Evolutionary conservation across 495 filamentous ascomycete genomes (phyloP), one percentile per base, ranked within the genome.

Genomic region (Penicillium fimorum): DNA sequence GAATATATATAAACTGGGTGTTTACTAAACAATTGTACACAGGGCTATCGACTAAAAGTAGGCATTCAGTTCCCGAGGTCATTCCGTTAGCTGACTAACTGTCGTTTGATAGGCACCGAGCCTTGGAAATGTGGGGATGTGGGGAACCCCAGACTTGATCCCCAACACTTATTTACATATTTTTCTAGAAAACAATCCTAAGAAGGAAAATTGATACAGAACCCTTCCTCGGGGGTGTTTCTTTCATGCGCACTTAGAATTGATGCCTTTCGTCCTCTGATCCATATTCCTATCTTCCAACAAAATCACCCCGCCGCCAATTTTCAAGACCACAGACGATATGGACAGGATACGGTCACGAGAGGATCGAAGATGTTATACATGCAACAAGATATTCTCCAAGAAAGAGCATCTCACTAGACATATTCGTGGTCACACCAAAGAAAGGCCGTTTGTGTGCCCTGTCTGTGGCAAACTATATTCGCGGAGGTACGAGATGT

Each of bases 351-450:
- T 33, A 37, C 24, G 59, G 20, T 10, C 55, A 40, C 51, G 51
- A 47, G 52, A 59, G 11, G 57, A 59, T 17, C 57, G 52, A 24
- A 59, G 41, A 32, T 60, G 63, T 24, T 48, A 53, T 22, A 32
- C 47, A 38, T 66, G 63, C 32, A 64, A 67, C 49, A 61, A 68
- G 47, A 61, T 55, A 10, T 74, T 71, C 32, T 64, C 67, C 43
- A 70, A 74, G 20, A 58, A 60, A 25, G 65, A 70, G 29, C 67
- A 71, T 53, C 65, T 74, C 17, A 66, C 62, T 10, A 50, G 69
- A 20, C 71, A 74, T 50, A 50, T 68, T 33, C 70, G 70, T 35
- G 69, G 59, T 10, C 71, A 72, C 48, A 74, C 68, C 2, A 67
- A 66, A 41, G 71, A 74, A 44, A 63, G 59, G 27, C 70, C 71